Base-by-base conservation (phyloP, 768 basidiomycete species). In the Suillus sp. region DNA sequence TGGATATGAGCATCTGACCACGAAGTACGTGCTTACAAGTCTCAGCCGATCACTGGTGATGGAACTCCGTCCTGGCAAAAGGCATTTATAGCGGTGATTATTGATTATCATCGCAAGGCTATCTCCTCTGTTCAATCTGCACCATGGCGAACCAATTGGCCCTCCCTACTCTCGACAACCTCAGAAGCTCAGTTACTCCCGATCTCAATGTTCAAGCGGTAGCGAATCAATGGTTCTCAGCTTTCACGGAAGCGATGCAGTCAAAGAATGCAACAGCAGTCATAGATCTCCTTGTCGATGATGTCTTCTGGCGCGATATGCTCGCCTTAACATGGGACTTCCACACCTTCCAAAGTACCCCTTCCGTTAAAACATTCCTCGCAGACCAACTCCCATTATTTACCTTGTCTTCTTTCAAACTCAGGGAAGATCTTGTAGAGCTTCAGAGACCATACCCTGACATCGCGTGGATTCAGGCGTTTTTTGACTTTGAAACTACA, bases 281-380 rank as follows among this genome's bases (percentile, higher is more conserved):
- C 42, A 62, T 78, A n/a, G 68, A 68, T 16, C 60, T 78, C 25
- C 69, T 77, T 51, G 60, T 79, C 35, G 71, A 74, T 25, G 71
- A 70, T 51, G 78, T 77, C 5, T 83, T 82, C 63, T 89, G 87
- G 88, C 75, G 86, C 14, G 87, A 89, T 65, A 76, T 83, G 59
- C 79, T 87, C n/a, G 79, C 84, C 0, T 77, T 89, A 60, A 88
- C 87, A 20, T 88, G 86, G 86, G 80, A 86, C 63, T 82, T 87
- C 55, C 82, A 86, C 43, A 84, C 86, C 9, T 83, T 89, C 68
- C 78, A 81, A 65, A 79, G 83, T 14, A 72, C 67, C 42, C 25
- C 68, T 1, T 70, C 72, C 9, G 82, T 89, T 45, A 69, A 62
- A 4, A 68, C 70, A 30, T 82, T 87, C 70, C 79, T 86, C 42